Evolutionary conservation across 441 rosid species (phyloP).

Genomic region (Capsella rubella): DNA sequence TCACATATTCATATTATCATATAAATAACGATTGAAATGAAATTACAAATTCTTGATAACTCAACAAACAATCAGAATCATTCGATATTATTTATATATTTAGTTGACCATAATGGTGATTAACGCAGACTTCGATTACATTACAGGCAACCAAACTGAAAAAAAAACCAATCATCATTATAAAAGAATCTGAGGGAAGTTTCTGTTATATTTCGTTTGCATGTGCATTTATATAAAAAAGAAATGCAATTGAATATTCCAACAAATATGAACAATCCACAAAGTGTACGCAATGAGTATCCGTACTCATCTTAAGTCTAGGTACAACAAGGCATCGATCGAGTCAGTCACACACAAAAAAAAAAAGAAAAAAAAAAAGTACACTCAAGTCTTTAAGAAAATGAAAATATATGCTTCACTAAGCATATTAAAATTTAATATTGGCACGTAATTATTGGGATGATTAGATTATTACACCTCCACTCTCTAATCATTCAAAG

Average conservation of each 20-base stretch:
- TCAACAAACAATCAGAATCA: neutral
- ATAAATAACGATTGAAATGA: neutral
- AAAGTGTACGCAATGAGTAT: constrained; percentile 34
- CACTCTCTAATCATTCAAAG: constrained; percentile 32
- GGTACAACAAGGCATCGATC: constrained; percentile 32
- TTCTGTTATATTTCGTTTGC: constrained; percentile 44
- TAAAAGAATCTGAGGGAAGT: constrained; percentile 35
- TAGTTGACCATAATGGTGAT: constrained; percentile 31
- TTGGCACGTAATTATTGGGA: constrained; percentile 12
- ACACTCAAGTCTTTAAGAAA: constrained; percentile 28
- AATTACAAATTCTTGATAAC: neutral
- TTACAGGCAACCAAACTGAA: constrained; percentile 28
- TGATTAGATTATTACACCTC: constrained; percentile 19
- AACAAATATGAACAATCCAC: constrained; percentile 23
- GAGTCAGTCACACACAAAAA: too few relatives aligned
- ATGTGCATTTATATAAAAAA: constrained; percentile 40
- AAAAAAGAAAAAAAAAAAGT: neutral
- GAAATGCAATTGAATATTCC: constrained; percentile 23
- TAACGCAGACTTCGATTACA: constrained; percentile 12
- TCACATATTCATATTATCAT: neutral
- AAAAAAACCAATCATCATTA: constrained; percentile 15
- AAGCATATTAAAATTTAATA: constrained; percentile 5
- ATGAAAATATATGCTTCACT: constrained; percentile 23
- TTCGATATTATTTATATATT: neutral
- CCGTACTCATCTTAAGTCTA: constrained; percentile 41